Evolutionary conservation across 345 rosid species (phyloP).

Genomic region (Gossypium herbaceum): DNA sequence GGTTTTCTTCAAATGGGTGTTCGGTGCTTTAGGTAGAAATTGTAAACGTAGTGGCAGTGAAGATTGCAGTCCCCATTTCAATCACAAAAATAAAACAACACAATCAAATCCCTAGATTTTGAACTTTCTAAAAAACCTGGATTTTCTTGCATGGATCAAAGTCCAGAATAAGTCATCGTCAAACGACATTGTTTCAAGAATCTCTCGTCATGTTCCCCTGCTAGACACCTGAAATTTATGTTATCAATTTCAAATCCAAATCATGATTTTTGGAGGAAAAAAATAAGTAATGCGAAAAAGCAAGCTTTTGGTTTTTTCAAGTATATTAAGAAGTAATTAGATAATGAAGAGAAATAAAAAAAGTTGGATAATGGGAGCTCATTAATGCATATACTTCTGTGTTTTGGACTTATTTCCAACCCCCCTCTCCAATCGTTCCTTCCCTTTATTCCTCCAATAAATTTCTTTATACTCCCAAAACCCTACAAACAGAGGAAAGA

Average conservation of each 20-base stretch:
- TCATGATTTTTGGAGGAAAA: constrained; percentile 20
- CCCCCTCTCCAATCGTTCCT: too few species aligned
- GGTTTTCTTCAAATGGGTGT: constrained; percentile 25
- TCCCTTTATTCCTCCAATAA: too few species aligned
- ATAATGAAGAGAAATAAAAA: constrained; percentile 29
- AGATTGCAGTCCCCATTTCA: constrained; percentile 24
- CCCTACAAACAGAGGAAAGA: too few species aligned
- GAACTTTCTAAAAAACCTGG: constrained; percentile 34
- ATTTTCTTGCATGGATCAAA: background rate
- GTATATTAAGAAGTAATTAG: constrained; percentile 37
- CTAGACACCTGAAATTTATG: constrained; percentile 49
- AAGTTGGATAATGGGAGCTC: constrained; percentile 26
- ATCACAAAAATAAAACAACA: constrained; percentile 16
- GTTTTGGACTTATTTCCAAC: too few species aligned
- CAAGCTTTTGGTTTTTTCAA: constrained; percentile 43
- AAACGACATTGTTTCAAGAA: constrained; percentile 44
- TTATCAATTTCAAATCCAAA: constrained; percentile 8
- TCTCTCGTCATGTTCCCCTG: constrained; percentile 59
- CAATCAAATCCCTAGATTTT: constrained; percentile 34
- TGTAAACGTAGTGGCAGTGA: constrained; percentile 57
- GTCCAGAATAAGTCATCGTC: too few species aligned
- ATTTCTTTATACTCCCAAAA: too few species aligned
- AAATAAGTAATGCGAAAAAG: constrained; percentile 34
- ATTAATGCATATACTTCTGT: too few species aligned
- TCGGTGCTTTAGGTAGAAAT: constrained; percentile 52